Conservation (phyloP, 495 filamentous ascomycete genomes). For the Xylaria venustula region DNA sequence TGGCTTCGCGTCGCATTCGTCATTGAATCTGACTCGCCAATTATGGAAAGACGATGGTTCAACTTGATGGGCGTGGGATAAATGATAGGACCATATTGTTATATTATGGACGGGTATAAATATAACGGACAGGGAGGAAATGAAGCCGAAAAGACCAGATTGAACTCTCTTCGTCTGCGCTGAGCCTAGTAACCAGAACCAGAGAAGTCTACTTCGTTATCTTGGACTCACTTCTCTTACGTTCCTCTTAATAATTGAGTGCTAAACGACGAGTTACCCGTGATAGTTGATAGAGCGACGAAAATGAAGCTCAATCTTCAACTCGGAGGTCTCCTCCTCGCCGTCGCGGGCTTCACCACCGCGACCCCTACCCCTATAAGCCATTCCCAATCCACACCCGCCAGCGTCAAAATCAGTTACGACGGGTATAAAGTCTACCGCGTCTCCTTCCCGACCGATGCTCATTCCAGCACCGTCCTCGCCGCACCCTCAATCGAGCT, state of each 20-base stretch:
- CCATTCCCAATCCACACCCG: too few relatives aligned
- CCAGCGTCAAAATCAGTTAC: slow-evolving; percentile 28
- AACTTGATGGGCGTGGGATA: background rate
- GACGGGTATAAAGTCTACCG: slow-evolving; percentile 42
- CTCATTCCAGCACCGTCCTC: slow-evolving; percentile 16
- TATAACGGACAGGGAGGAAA: background rate
- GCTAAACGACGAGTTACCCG: too few relatives aligned
- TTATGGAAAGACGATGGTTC: background rate
- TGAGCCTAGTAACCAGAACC: too few relatives aligned
- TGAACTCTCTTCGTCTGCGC: too few relatives aligned
- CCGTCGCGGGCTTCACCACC: background rate
- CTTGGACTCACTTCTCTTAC: too few relatives aligned
- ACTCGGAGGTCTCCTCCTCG: slow-evolving; percentile 1
- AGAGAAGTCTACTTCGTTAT: too few relatives aligned
- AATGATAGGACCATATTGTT: background rate
- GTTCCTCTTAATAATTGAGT: too few relatives aligned
- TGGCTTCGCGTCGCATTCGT: slow-evolving; percentile 7
- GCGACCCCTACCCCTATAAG: background rate
- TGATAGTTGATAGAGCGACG: background rate
- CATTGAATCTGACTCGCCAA: background rate
- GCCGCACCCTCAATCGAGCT: slow-evolving; percentile 20
- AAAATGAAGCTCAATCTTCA: slow-evolving; percentile 1
- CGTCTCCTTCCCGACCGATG: background rate
- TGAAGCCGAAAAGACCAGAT: too few relatives aligned
- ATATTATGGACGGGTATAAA: background rate